These are phyloP conservation scores for Metschnikowia arizonensis DNA, from an alignment of 805 yeast genomes.

Conservation along the genomic window DNA sequence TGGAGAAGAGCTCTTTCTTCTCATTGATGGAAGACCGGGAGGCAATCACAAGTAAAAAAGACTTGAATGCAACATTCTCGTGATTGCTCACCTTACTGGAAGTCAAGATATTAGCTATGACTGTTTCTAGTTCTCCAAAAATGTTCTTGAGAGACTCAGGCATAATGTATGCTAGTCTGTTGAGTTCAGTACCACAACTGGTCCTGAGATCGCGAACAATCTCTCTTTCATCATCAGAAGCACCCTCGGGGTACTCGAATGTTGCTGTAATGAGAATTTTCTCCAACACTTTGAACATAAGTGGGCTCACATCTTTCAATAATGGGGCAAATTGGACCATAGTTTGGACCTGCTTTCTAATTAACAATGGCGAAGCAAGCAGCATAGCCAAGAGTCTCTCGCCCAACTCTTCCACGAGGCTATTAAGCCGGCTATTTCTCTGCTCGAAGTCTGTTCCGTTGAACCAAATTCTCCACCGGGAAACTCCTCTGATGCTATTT, in stretches of 20 bases:
- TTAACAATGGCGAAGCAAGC: slow-evolving; percentile 72
- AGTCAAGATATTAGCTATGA: slow-evolving; percentile 65
- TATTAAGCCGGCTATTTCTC: slow-evolving; percentile 48
- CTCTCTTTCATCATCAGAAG: slow-evolving; percentile 72
- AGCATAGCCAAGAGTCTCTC: slow-evolving; percentile 71
- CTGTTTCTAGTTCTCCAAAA: slow-evolving; percentile 76
- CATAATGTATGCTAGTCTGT: slow-evolving; percentile 90
- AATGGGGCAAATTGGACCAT: slow-evolving; percentile 92
- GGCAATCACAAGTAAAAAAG: slow-evolving; percentile 86
- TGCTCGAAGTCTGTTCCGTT: slow-evolving; percentile 50
- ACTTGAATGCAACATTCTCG: slow-evolving; percentile 90
- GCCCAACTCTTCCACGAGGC: slow-evolving; percentile 64
- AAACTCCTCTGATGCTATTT: slow-evolving; percentile 84
- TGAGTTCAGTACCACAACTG: slow-evolving; percentile 90
- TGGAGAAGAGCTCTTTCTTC: slow-evolving; percentile 73
- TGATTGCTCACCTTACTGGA: slow-evolving; percentile 76
- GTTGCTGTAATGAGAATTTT: slow-evolving; percentile 82
- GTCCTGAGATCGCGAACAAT: slow-evolving; percentile 82
- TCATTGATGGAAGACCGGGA: slow-evolving; percentile 74
- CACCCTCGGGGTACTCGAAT: slow-evolving; percentile 64
- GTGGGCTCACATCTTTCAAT: slow-evolving; percentile 65
- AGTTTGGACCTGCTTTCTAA: slow-evolving; percentile 85
- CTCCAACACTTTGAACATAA: slow-evolving; percentile 82
- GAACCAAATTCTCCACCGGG: slow-evolving; percentile 95
- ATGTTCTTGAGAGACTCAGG: slow-evolving; percentile 85